Evolutionary conservation across 2,329 filamentous ascomycete species (phyloP).

Genomic region (Calonectria naviculata): DNA sequence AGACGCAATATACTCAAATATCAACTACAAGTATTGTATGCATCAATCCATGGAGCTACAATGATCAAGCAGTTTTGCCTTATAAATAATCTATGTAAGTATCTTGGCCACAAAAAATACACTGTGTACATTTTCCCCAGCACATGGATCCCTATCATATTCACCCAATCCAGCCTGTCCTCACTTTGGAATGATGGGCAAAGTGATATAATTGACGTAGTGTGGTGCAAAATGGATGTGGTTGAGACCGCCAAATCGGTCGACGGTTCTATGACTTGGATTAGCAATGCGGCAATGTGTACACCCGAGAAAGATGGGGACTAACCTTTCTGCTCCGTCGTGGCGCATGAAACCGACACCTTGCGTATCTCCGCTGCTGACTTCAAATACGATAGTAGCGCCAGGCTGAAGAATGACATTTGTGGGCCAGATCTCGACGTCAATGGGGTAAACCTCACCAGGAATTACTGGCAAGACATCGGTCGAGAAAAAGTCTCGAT

Average conservation of each 20-base stretch:
- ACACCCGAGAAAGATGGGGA: neutral
- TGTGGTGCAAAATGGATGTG: constrained; percentile 9
- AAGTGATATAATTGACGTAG: constrained; percentile 9
- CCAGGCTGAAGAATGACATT: constrained; percentile 64
- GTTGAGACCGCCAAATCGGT: constrained; percentile 4
- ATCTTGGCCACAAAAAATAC: too few species aligned
- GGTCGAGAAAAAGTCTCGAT: constrained; percentile 65
- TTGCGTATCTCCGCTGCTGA: constrained; percentile 67
- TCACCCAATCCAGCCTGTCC: too few species aligned
- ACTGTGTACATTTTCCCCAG: too few species aligned
- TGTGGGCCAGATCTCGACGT: constrained; percentile 74
- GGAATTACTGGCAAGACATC: constrained; percentile 66
- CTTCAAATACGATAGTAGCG: constrained; percentile 64
- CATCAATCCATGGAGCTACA: too few species aligned
- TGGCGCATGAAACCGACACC: constrained; percentile 66
- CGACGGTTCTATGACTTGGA: neutral
- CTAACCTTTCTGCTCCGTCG: constrained; percentile 58
- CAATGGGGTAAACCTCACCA: constrained; percentile 67
- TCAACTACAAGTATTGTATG: too few species aligned
- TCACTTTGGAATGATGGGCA: constrained; percentile 15
- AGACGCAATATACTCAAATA: too few species aligned
- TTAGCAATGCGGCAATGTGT: neutral
- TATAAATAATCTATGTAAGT: too few species aligned
- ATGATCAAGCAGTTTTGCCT: too few species aligned
- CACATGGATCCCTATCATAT: too few species aligned